phyloP scores from a whole-genome alignment of 495 filamentous ascomycete species.

The Penicillium silybi region DNA sequence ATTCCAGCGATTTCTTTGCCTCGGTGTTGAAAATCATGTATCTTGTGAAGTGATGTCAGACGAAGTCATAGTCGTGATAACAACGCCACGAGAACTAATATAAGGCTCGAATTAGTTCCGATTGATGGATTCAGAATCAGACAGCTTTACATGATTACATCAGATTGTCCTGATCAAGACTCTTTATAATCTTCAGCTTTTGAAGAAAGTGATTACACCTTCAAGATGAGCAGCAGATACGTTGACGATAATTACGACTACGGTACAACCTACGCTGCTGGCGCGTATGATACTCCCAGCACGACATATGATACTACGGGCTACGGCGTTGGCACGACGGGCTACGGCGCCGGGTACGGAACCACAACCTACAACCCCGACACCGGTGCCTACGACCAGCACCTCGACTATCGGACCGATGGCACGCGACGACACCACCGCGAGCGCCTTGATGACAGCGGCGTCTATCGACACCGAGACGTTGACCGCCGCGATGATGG shows the following conservation, averaged over 20 bases:
- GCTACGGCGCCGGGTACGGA: constrained; percentile 36
- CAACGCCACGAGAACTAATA: constrained; percentile 11
- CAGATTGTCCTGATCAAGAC: not conserved
- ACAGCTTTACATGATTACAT: not conserved
- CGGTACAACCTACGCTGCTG: constrained; percentile 18
- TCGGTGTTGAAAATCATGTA: constrained; percentile 6
- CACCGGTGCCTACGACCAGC: constrained; percentile 39
- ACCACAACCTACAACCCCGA: constrained; percentile 35
- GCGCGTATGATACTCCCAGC: constrained; percentile 1
- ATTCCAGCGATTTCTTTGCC: constrained; percentile 5
- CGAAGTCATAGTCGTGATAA: constrained; percentile 7
- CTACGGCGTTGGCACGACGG: constrained; percentile 37
- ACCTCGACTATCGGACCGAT: constrained; percentile 33
- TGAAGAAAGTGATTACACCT: not conserved
- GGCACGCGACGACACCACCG: constrained; percentile 33
- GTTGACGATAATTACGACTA: constrained; percentile 16
- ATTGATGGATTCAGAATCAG: not conserved
- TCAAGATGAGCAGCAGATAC: constrained; percentile 22
- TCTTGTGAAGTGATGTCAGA: constrained; percentile 16
- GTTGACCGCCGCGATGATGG: constrained; percentile 34
- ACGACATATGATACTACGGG: constrained; percentile 36
- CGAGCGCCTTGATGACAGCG: constrained; percentile 28
- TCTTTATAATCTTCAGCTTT: not conserved
- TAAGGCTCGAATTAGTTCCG: not conserved
- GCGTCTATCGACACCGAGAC: constrained; percentile 33